Percentiles rank a stretch among this genome's conserved stretches.
phyloP scores from a whole-genome alignment of 2,329 filamentous ascomycete species.

The Paecilomyces dactylethromorphus region DNA sequence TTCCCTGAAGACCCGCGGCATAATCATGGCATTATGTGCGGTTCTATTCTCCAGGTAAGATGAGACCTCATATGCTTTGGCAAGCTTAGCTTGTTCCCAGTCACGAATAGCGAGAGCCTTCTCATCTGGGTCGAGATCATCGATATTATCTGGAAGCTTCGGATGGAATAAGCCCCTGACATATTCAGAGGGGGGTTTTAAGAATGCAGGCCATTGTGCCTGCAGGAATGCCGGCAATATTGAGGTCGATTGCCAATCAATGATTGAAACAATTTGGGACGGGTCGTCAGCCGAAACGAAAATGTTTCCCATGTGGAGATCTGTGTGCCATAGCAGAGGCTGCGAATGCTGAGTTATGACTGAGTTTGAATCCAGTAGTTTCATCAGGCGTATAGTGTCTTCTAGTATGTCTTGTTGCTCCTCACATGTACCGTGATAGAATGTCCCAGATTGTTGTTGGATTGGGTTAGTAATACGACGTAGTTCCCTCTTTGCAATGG shows the following conservation, averaged over 20 bases:
- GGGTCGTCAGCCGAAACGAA: not conserved
- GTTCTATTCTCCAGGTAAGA: not conserved
- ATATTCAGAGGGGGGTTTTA: slow-evolving; percentile 12
- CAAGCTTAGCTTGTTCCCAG: not conserved
- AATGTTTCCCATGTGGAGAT: not conserved
- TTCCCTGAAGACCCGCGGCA: slow-evolving; percentile 24
- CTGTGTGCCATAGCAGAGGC: not conserved
- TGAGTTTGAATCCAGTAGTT: not conserved
- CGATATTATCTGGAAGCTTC: no score
- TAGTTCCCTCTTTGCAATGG: not conserved
- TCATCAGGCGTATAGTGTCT: not conserved
- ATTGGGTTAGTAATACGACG: not conserved
- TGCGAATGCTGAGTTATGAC: not conserved
- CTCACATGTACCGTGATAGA: not conserved
- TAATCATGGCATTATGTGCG: not conserved
- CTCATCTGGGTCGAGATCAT: no score
- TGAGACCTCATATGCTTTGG: not conserved
- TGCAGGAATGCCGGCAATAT: slow-evolving; percentile 23
- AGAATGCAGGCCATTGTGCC: slow-evolving; percentile 18
- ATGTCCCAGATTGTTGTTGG: not conserved
- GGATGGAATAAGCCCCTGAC: not conserved
- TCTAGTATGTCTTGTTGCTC: not conserved
- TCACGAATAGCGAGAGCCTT: no score
- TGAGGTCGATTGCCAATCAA: slow-evolving; percentile 19
- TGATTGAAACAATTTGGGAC: slow-evolving; percentile 14